Base-by-base conservation (phyloP, 2,329 filamentous ascomycete species). In the Microdochium paspali region DNA sequence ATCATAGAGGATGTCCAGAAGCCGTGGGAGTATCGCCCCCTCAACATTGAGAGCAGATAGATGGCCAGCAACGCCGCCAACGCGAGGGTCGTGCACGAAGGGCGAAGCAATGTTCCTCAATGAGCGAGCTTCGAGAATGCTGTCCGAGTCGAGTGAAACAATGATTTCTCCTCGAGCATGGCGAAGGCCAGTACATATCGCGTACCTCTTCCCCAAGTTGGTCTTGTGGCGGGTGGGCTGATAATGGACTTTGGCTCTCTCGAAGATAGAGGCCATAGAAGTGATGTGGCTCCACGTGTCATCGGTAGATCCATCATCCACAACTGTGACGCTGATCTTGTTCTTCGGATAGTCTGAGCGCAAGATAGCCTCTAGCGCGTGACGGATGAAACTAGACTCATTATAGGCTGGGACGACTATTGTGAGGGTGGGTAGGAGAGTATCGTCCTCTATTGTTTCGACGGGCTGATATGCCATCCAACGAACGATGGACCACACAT, bases 1-100 rank as follows among this genome's bases (percentile, higher is more conserved):
- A n/a, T 46, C 24, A 21, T 39, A 46, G 20, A 46, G 18, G 21
- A 46, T 46, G n/a, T 46, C 28, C 28, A 46, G 31, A 23, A 46
- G 31, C 20, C 45, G 45, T 39, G 45, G 45, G n/a, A 46, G 28
- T 39, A 23, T 20, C 21, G 28, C 24, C 13, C 13, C 24, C 4
- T 21, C 45, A 24, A 30, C 28, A 31, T 46, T 46, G 28, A 30
- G 13, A 15, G 35, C 45, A 12, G 45, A 31, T 9, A 46, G 28
- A 46, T 46, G 45, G 21, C 45, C 45, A 39, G 45, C 45, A 24
- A 46, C 45, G 10, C 45, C 45, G 12, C 45, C 45, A n/a, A 46
- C 45, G 13, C 4, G 20, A 24, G 28, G 21, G 31, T 40, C 31
- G 13, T 39, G 28, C 13, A 46, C 31, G n/a, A 46, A 30, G n/a